Conservation (phyloP, 2,329 filamentous ascomycete species). For the Trichoderma breve region DNA sequence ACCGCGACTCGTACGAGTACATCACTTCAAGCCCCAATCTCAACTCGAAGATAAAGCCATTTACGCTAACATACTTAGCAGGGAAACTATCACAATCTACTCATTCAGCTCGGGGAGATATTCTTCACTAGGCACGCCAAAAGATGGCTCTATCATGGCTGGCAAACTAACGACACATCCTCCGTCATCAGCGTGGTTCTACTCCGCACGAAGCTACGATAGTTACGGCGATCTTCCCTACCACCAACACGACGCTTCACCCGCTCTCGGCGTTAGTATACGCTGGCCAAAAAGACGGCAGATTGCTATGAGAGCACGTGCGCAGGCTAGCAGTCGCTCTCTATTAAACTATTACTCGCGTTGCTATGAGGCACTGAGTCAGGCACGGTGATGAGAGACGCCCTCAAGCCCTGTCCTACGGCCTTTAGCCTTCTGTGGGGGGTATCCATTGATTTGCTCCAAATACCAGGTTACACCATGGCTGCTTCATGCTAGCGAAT, state of each 20-base stretch:
- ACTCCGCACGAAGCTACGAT: constrained; percentile 9
- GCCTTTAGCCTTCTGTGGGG: constrained; percentile 9
- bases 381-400: background rate
- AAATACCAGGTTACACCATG: background rate
- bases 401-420: constrained; percentile 2
- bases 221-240: constrained; percentile 4
- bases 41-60: background rate
- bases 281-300: background rate
- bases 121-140: background rate
- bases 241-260: background rate
- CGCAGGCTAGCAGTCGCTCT: background rate
- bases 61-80: background rate
- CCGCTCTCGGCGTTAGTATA: constrained; percentile 7
- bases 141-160: background rate
- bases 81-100: background rate
- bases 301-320: background rate
- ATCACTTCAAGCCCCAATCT: background rate
- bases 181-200: constrained; percentile 1
- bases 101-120: background rate
- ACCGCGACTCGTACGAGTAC: background rate
- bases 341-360: constrained; percentile 5
- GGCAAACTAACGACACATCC: constrained; percentile 5
- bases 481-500: background rate
- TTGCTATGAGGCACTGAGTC: background rate
- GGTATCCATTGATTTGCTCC: constrained; percentile 5